Base-by-base conservation (phyloP, 805 yeast genomes). In the Dipodascopsis tothii region DNA sequence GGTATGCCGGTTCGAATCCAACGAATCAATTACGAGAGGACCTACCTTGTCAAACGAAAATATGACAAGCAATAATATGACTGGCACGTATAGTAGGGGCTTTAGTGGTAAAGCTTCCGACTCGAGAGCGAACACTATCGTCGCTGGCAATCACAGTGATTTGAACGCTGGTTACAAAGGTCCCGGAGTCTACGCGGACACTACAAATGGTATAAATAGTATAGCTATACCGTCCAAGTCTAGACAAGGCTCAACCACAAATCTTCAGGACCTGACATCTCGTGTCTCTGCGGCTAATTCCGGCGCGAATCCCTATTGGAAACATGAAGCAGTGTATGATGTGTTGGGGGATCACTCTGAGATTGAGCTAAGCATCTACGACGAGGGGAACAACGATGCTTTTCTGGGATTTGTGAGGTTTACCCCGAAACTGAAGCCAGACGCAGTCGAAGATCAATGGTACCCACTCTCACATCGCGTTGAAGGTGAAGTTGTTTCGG, bases 241-340 rank as follows among this genome's bases (percentile, higher is more conserved):
- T 5, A 47, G 58, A 11, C 53, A 50, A 37, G 33, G 46, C 20
- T 43, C 51, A 5, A 43, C 54, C 14, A 41, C 49, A 18, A 44
- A 45, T 25, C 28, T 45, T 36, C 23, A 23, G 5, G 50, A 44
- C 17, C 21, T 46, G 33, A 32, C 43, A 25, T 41, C 37, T 40
- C 44, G 45, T 37, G 34, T 50, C 19, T 48, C 30, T 9, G 14
- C 56, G 17, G 38, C 48, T 3, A 47, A 59, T 28, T 57, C 62
- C 21, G 65, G 65, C 47, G 67, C 79, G 14, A 81, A 81, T 60
- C 95, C 96, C 14, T 69, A 74, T 25, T 90, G 96, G 95, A 83
- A 84, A 59, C 95, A 88, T 63, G 86, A 86, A 60, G 90, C 96
- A 11, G 77, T 78, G 9, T 90, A 92, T 60, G 98, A 90, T 62